Evolutionary conservation across 2,329 filamentous ascomycete species (phyloP).

Genomic region (Microcyclosporella mali): DNA sequence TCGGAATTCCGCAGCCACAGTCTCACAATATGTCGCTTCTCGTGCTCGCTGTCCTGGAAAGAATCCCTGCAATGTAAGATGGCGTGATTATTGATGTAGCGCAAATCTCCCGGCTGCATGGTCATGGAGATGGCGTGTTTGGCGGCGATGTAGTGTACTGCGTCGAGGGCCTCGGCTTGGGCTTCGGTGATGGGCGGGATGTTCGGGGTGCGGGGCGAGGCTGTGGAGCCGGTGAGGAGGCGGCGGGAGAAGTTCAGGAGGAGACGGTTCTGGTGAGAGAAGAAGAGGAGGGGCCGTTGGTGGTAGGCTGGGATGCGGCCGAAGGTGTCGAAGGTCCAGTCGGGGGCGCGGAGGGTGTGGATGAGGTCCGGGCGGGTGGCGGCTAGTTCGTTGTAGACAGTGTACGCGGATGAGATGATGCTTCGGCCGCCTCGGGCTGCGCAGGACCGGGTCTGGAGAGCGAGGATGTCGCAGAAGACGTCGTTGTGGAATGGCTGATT

Average conservation of each 20-base stretch:
- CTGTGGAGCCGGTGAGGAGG: constrained; percentile 40
- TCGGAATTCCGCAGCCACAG: too few relatives aligned
- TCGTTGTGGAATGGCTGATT: constrained; percentile 45
- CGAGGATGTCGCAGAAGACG: constrained; percentile 36
- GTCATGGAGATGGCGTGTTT: constrained; percentile 34
- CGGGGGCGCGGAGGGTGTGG: constrained; percentile 49
- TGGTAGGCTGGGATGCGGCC: constrained; percentile 13
- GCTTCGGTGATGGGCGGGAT: constrained; percentile 50
- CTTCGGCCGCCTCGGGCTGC: constrained; percentile 59
- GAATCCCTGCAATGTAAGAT: constrained; percentile 47
- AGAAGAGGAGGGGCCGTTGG: constrained; percentile 51
- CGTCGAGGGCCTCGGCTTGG: constrained; percentile 42
- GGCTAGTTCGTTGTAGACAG: constrained; percentile 63
- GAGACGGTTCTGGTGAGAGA: constrained; percentile 41
- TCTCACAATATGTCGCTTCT: too few relatives aligned
- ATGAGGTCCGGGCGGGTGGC: constrained; percentile 59
- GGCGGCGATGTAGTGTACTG: constrained; percentile 41
- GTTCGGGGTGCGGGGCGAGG: constrained; percentile 46
- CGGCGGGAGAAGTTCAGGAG: constrained; percentile 36
- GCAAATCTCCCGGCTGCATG: constrained; percentile 41
- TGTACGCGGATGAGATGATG: constrained; percentile 57
- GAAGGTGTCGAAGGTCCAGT: constrained; percentile 2
- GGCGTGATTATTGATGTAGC: constrained; percentile 49
- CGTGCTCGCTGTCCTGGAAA: constrained; percentile 33
- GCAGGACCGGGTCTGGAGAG: constrained; percentile 43